Conservation (phyloP, 129 eudicot genomes). For the Flaveria ramosissima region DNA sequence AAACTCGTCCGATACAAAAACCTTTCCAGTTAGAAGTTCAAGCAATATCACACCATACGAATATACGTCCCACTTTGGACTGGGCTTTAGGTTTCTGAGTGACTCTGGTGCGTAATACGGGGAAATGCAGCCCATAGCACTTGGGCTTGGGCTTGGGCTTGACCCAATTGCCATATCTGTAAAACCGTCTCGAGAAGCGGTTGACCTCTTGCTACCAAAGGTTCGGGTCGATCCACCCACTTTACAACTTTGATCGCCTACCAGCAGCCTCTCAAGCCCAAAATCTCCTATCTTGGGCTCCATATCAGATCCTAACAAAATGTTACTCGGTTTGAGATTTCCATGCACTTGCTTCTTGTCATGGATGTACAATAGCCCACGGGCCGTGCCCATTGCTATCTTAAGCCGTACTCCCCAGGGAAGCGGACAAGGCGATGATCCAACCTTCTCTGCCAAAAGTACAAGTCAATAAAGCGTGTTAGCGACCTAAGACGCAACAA, state of each 20-base stretch:
- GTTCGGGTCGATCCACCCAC: constrained; percentile 74
- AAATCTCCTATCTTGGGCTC: constrained; percentile 95
- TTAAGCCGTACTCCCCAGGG: constrained; percentile 91
- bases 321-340: constrained; percentile 89
- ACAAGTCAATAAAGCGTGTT: constrained; percentile 15
- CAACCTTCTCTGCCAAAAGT: constrained; percentile 61
- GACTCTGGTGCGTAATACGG: constrained; percentile 95
- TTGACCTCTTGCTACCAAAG: constrained; percentile 89
- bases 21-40: constrained; percentile 78
- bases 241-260: constrained; percentile 61
- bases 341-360: constrained; percentile 94
- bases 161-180: constrained; percentile 52
- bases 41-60: constrained; percentile 90
- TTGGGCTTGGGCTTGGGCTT: constrained; percentile 84
- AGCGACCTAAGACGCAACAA: neutral
- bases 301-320: constrained; percentile 76
- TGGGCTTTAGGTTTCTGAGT: constrained; percentile 75
- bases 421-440: constrained; percentile 84
- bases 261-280: constrained; percentile 80
- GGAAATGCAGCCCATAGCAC: constrained; percentile 57
- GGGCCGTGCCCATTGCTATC: constrained; percentile 91
- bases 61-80: constrained; percentile 86
- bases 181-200: constrained; percentile 79
- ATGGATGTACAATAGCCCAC: constrained; percentile 82
- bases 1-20: constrained; percentile 68